Conservation (phyloP, 2,329 filamentous ascomycete species). For the Chaetomium strumarium region DNA sequence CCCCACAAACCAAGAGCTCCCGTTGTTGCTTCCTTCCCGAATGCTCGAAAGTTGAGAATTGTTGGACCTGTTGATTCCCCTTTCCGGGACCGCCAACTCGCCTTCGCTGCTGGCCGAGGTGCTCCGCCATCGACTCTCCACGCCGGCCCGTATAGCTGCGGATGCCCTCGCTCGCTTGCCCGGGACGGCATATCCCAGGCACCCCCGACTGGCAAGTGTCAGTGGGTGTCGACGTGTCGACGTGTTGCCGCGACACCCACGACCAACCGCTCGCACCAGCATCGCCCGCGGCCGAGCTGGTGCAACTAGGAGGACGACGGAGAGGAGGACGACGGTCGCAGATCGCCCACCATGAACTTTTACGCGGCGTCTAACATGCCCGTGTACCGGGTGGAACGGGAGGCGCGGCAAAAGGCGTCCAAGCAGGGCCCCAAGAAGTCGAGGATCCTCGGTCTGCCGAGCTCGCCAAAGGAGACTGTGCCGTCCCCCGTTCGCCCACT, state of each 20-base stretch:
- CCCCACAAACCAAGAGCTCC: slow-evolving; percentile 13
- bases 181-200: slow-evolving; percentile 13
- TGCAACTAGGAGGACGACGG: background rate
- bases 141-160: slow-evolving; percentile 3
- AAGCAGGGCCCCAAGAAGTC: slow-evolving; percentile 19
- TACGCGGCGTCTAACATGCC: slow-evolving; percentile 26
- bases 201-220: slow-evolving; percentile 9
- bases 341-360: slow-evolving; percentile 25
- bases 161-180: slow-evolving; percentile 12
- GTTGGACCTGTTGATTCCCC: background rate
- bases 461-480: slow-evolving; percentile 2
- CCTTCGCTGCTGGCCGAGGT: background rate
- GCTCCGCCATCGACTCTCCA: background rate
- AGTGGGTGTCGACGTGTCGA: slow-evolving; percentile 11
- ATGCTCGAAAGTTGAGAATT: background rate
- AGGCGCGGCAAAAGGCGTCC: slow-evolving; percentile 9
- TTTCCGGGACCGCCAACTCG: slow-evolving; percentile 9
- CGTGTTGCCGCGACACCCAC: slow-evolving; percentile 5
- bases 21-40: slow-evolving; percentile 7
- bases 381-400: slow-evolving; percentile 24
- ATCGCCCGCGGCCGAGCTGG: background rate
- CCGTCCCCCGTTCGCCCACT: slow-evolving; percentile 14
- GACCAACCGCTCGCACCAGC: background rate
- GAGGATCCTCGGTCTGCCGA: slow-evolving; percentile 13
- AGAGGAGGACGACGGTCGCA: background rate